Conservation (phyloP, 2,329 filamentous ascomycete genomes). For the Esteya vermicola region DNA sequence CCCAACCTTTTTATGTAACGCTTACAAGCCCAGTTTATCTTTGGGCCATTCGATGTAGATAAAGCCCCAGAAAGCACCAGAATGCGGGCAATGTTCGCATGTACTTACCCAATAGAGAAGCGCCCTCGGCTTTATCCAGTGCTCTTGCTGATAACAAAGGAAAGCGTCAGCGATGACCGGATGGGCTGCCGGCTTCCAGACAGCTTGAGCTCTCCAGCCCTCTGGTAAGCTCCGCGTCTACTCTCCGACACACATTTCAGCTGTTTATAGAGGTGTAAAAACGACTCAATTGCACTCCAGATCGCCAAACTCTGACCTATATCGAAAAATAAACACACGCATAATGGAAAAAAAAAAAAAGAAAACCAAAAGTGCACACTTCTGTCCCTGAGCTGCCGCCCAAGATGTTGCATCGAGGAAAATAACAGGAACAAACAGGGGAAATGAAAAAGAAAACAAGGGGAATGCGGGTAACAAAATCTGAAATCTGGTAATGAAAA, state of each 20-base stretch:
- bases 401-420: constrained; percentile 7
- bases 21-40: neutral
- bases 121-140: neutral
- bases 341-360: constrained; percentile 8
- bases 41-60: neutral
- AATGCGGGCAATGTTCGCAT: constrained; percentile 2
- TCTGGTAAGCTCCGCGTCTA: neutral
- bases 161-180: too few species aligned
- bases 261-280: neutral
- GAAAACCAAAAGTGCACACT: neutral
- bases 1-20: neutral
- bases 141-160: too few species aligned
- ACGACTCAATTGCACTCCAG: constrained; percentile 29
- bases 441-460: neutral
- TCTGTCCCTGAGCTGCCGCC: neutral
- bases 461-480: neutral
- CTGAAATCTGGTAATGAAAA: too few species aligned
- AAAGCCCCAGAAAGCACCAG: neutral
- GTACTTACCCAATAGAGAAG: constrained; percentile 8
- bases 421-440: too few species aligned
- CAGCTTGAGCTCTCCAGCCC: too few species aligned
- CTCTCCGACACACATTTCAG: neutral
- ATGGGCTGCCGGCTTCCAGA: too few species aligned
- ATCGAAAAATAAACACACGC: too few species aligned
- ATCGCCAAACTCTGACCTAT: constrained; percentile 35